Evolutionary conservation across 805 yeast species (phyloP), one percentile per base, ranked within the genome.

Genomic region (Pichia phayaonensis): DNA sequence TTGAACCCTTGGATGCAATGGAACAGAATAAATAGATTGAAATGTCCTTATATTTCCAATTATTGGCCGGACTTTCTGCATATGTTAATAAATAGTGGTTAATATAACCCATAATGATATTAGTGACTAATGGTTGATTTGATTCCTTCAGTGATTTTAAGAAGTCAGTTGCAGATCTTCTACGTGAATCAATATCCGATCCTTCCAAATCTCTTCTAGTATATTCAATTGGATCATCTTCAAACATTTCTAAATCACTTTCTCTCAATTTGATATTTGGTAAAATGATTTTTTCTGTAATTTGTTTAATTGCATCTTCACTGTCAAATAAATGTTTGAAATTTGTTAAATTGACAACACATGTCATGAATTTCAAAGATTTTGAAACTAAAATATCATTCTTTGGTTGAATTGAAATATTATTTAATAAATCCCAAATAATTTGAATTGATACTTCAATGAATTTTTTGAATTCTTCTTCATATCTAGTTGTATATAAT

Each of bases 201-300:
- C 98, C 98, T 68, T 95, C 99, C 44, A 95, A 73, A 66, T 94
- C 99, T 54, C 96, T 77, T 61, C 98, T 79, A 21, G 90, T 90
- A 63, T 76, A 94, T 60, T 88, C 95, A 49, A 94, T 84, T 38
- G 99, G 99, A 63, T 94, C 99, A 68, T 94, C 99, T 67, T 94
- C 99, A 66, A 94, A 92, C 54, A 84, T 67, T 66, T 95, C 99
- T 61, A 88, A 89, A 63, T 94, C 99, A 2, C 85, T 75, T 51
- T 86, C 92, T 61, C 98, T 81, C 53, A 94, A 75, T 12, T 83
- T 77, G 59, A 90, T 81, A 65, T 94, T 94, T 39, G 99, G 99
- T 55, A 94, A 73, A 47, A 94, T 81, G 55, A 94, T 85, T 58
- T 86, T 84, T 60, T 85, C 87, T 4, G 90, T 79, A 45, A 94